Evolutionary conservation across 208 protist genomes (phyloP).

Genomic region (Leishmania major): DNA sequence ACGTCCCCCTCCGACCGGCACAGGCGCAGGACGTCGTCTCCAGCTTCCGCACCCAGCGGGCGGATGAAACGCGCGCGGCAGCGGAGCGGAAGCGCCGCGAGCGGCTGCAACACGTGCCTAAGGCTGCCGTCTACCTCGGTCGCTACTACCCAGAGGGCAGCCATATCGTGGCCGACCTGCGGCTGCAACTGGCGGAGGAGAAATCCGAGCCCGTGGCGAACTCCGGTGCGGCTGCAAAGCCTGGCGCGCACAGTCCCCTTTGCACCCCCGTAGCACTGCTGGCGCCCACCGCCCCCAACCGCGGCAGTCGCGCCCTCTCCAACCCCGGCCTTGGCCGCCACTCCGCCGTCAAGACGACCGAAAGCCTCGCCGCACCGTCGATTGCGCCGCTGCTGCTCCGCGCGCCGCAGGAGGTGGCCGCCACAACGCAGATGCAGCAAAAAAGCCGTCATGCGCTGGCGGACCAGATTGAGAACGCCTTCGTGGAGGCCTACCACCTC

Average conservation of each 20-base stretch:
- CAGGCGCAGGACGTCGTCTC: conserved; percentile 21
- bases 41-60: conserved; percentile 18
- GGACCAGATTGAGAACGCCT: conserved; percentile 58
- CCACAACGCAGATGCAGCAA: conserved; percentile 21
- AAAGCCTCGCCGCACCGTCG: neutral
- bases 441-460: conserved; percentile 33
- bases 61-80: conserved; percentile 12
- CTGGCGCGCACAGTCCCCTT: neutral
- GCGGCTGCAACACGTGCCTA: conserved; percentile 20
- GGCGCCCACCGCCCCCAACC: too few species aligned
- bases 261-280: neutral
- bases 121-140: conserved; percentile 16
- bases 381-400: conserved; percentile 7
- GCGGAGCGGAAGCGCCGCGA: conserved; percentile 16
- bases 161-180: conserved; percentile 12
- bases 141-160: conserved; percentile 29
- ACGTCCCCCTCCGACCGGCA: conserved; percentile 17
- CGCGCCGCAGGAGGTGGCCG: conserved; percentile 17
- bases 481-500: conserved; percentile 58
- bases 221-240: neutral
- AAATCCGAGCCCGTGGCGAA: neutral
- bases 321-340: neutral
- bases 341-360: neutral
- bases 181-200: neutral
- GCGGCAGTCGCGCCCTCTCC: neutral